Evolutionary conservation across 176 grass and related monocot genomes (phyloP), one percentile per base, ranked within the genome.

Genomic region (Elymus sibiricus): DNA sequence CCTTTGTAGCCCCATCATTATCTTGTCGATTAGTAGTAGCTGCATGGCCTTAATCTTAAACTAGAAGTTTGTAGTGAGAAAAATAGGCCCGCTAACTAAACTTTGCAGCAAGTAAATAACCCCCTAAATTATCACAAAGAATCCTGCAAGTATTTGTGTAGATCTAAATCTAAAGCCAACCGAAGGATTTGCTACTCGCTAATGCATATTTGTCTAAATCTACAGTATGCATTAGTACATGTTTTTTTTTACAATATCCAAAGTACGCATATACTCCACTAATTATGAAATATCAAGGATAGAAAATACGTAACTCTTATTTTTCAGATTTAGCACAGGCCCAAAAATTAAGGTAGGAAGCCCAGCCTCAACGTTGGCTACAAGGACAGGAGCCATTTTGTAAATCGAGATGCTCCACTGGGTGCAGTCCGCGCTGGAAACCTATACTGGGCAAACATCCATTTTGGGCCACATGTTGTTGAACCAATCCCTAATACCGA

Each of bases 371-470:
- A 53, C 16, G 49, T 66, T 34, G 26, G 14, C 24, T 11, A 25
- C 32, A 84, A 28, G 67, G 44, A 55, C 21, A 65, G 9, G 3
- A 53, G 34, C 44, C 43, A 85, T 32, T 61, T 32, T 61, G 83
- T 13, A 35, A 84, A 75, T 65, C 22, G 27, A 74, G 37, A 46
- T 73, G 66, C 75, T 76, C 40, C 24, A 47, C 32, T 84, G 28
- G 76, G 85, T 91, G 89, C 81, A 76, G 70, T 87, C 89, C 70
- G 69, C 70, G 81, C 31, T 88, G 85, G 89, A 87, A 16, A 40
- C 69, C 81, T 70, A 62, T 80, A 39, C 12, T 53, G 27, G 80
- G 73, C 85, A 84, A 42, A 76, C 61, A 42, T 39, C 35, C 34
- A 37, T 84, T 85, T 87, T 47, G 28, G 74, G 68, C 38, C 76